Evolutionary conservation across 257 asterid species (phyloP).

Genomic region (Gardenia jasminoides): DNA sequence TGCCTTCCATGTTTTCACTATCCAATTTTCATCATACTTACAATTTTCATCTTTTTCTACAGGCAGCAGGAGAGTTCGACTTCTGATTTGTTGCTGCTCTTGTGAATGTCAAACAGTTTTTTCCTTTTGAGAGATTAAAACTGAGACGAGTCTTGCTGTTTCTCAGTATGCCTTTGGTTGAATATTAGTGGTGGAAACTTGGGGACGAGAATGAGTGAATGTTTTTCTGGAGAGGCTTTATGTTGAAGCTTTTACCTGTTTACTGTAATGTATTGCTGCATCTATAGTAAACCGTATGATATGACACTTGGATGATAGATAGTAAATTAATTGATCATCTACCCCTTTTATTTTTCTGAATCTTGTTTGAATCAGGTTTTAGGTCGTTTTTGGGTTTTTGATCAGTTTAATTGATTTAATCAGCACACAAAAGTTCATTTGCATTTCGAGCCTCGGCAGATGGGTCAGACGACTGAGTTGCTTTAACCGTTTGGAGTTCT

Average conservation of each 20-base stretch:
- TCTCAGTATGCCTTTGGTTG: conserved; percentile 24
- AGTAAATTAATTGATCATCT: not conserved
- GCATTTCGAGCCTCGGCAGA: not conserved
- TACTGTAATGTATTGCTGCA: conserved; percentile 8
- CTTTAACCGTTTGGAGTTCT: too few species aligned
- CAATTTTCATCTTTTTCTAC: conserved; percentile 15
- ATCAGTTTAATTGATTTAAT: not conserved
- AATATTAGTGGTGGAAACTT: conserved; percentile 25
- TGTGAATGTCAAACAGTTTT: not conserved
- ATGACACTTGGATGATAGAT: conserved; percentile 18
- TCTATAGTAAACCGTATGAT: conserved; percentile 11
- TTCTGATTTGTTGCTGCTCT: conserved; percentile 46
- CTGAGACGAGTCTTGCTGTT: conserved; percentile 23
- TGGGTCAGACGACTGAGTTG: too few species aligned
- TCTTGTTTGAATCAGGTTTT: not conserved
- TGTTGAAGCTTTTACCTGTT: conserved; percentile 18
- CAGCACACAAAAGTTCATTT: not conserved
- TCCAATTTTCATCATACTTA: not conserved
- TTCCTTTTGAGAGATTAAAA: conserved; percentile 3
- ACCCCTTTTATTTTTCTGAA: not conserved
- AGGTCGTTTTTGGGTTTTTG: not conserved
- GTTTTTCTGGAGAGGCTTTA: conserved; percentile 27
- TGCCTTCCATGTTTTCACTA: not conserved
- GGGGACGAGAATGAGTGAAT: conserved; percentile 19
- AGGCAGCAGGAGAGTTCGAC: conserved; percentile 89